phyloP scores from a whole-genome alignment of 2,329 filamentous ascomycete genomes.

The Penicillium griseofulvum region DNA sequence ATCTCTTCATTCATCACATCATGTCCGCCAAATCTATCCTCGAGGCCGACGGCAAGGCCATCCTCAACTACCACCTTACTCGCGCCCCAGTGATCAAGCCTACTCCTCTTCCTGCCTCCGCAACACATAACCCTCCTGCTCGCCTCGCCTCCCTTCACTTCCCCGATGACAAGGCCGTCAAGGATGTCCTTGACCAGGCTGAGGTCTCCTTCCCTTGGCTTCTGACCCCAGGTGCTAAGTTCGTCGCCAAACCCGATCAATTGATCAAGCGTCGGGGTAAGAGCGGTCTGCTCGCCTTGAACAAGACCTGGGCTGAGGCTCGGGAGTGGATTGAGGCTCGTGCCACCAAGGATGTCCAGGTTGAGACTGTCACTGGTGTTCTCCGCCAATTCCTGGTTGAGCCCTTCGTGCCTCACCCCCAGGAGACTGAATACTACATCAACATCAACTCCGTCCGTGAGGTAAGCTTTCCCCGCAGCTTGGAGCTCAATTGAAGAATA shows the following conservation, averaged over 20 bases:
- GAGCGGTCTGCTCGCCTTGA: slow-evolving; percentile 92
- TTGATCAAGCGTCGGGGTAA: slow-evolving; percentile 99
- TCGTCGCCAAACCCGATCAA: slow-evolving; percentile 99
- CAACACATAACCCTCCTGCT: slow-evolving; percentile 88
- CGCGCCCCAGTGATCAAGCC: slow-evolving; percentile 97
- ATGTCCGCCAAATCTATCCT: slow-evolving; percentile 97
- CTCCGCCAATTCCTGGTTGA: slow-evolving; percentile 96
- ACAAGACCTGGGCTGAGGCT: slow-evolving; percentile 95
- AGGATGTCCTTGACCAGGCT: slow-evolving; percentile 86
- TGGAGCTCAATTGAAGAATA: not conserved
- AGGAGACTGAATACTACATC: slow-evolving; percentile 98
- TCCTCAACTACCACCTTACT: slow-evolving; percentile 99
- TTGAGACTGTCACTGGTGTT: slow-evolving; percentile 85
- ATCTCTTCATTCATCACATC: slow-evolving; percentile 33
- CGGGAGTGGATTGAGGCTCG: slow-evolving; percentile 90
- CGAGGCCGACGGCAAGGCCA: slow-evolving; percentile 99
- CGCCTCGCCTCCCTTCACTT: slow-evolving; percentile 92
- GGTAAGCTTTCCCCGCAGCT: slow-evolving; percentile 61
- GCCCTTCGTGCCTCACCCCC: slow-evolving; percentile 94
- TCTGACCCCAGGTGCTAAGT: slow-evolving; percentile 76
- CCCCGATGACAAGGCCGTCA: slow-evolving; percentile 78
- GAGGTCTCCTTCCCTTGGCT: slow-evolving; percentile 98
- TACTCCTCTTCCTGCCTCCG: slow-evolving; percentile 77
- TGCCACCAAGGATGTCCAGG: slow-evolving; percentile 86
- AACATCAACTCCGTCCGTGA: slow-evolving; percentile 99